Base-by-base conservation (phyloP, 768 basidiomycete genomes). In the Baorangia bicolor region DNA sequence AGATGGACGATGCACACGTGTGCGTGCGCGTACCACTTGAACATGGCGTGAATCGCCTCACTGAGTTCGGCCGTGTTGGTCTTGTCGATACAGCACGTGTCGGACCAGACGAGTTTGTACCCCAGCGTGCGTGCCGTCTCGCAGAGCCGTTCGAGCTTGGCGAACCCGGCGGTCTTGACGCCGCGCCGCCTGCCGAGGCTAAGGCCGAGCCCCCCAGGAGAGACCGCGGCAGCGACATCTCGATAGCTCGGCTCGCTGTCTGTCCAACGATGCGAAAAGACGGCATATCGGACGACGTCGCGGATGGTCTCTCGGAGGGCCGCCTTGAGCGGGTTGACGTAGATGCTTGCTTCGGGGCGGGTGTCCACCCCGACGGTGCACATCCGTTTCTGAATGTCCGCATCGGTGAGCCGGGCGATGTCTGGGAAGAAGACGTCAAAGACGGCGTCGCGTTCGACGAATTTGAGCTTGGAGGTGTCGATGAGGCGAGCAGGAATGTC, bases 21-120 rank as follows among this genome's bases (percentile, higher is more conserved):
- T 5, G 66, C 56, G 28, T 72, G 38, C 5, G 63, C 50, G 35
- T 73, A 73, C 70, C 72, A 72, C 50, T 53, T 61, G 61, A 61
- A 73, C 66, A 73, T 73, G 25, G 71, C 67, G 18, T 60, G 60
- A 21, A 72, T 63, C 1, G 72, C 67, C 49, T 73, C 71, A 14
- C 58, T 57, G n/a, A 73, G 66, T 28, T 73, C 70, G 3, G 55
- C 27, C 3, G 53, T 25, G 40, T 66, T 65, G 27, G 42, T 45
- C 51, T 65, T 63, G 52, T 72, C 64, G 34, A 73, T 69, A 51
- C 70, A 73, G 20, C 68, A 72, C 0, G 70, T 65, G 31, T 73
- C 70, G 3, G 64, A 68, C 70, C 70, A 70, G 53, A 62, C 63
- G 11, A 64, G 30, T 16, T 44, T 60, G 35, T 65, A 64, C 12